phyloP scores from a whole-genome alignment of 108 stramenopile genomes.

The Nitzschia sp. region DNA sequence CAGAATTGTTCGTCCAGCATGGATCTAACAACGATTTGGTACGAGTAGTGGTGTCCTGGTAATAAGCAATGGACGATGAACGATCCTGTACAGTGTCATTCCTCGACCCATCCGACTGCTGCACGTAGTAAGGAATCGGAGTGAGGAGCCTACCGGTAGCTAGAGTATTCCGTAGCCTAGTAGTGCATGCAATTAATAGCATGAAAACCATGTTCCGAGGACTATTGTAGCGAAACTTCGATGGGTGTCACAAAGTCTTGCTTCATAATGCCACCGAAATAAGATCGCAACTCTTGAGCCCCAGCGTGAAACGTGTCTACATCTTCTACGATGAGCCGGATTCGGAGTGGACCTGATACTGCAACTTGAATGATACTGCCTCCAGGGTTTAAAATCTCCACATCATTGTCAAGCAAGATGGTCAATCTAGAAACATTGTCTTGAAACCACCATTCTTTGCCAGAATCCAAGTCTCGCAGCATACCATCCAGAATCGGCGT shows the following conservation, averaged over 20 bases:
- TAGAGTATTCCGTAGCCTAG: too few relatives aligned
- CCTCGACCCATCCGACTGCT: too few relatives aligned
- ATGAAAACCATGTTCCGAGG: too few relatives aligned
- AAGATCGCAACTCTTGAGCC: slow-evolving; percentile 27
- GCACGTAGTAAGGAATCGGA: too few relatives aligned
- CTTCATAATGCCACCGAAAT: slow-evolving; percentile 53
- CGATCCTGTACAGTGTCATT: too few relatives aligned
- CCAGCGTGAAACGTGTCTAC: slow-evolving; percentile 51
- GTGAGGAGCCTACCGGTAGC: too few relatives aligned
- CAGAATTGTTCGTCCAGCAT: too few relatives aligned
- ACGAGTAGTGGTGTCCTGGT: too few relatives aligned
- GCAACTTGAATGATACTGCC: background rate
- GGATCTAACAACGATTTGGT: too few relatives aligned
- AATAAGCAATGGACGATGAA: too few relatives aligned
- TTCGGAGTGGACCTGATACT: slow-evolving; percentile 19
- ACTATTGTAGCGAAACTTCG: too few relatives aligned
- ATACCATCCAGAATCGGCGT: slow-evolving; percentile 8
- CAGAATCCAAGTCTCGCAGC: background rate
- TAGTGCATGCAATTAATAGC: too few relatives aligned
- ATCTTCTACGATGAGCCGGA: slow-evolving; percentile 59
- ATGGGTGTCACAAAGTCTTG: slow-evolving; percentile 46
- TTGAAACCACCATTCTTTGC: slow-evolving; percentile 22
- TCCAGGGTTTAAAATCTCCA: background rate
- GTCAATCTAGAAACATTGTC: slow-evolving; percentile 13
- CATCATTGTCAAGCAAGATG: slow-evolving; percentile 2